Evolutionary conservation across 1,284 basidiomycete species (phyloP).

Genomic region (Heterobasidion parviporum): DNA sequence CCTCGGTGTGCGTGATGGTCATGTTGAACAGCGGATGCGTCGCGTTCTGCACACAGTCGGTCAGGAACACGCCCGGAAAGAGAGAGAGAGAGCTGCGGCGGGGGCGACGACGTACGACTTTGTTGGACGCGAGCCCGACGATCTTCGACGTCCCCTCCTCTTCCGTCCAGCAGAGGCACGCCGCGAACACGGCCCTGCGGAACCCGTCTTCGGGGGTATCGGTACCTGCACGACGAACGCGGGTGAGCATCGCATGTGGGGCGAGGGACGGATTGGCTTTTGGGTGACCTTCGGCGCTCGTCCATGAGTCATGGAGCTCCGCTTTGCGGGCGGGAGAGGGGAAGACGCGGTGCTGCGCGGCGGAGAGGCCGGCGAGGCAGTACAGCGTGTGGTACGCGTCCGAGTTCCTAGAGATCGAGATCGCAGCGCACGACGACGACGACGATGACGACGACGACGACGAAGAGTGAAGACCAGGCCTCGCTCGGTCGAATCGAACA

Average conservation of each 20-base stretch:
- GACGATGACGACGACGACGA: not conserved
- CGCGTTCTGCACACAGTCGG: constrained; percentile 55
- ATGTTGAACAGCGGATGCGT: constrained; percentile 87
- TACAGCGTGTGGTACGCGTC: constrained; percentile 93
- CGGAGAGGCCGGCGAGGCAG: constrained; percentile 82
- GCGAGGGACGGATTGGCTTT: not conserved
- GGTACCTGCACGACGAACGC: constrained; percentile 8
- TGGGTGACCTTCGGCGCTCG: constrained; percentile 20
- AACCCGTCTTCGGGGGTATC: constrained; percentile 25
- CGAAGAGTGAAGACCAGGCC: constrained; percentile 6
- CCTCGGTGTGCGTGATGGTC: constrained; percentile 65
- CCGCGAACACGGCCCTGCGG: constrained; percentile 48
- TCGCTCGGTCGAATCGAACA: constrained; percentile 5
- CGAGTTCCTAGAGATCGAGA: constrained; percentile 40
- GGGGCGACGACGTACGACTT: constrained; percentile 55
- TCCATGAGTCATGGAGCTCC: constrained; percentile 39
- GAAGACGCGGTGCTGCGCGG: constrained; percentile 73
- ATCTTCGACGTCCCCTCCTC: constrained; percentile 57
- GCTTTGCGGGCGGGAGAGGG: constrained; percentile 37
- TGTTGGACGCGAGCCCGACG: constrained; percentile 59
- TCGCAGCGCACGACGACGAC: not conserved
- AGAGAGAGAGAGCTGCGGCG: no score
- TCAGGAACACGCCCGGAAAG: no score
- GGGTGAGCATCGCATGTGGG: no score
- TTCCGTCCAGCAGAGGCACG: constrained; percentile 69